Percentiles rank a stretch among this genome's conserved stretches.
phyloP scores from a whole-genome alignment of 129 eudicot genomes.

The Glebionis coronaria region DNA sequence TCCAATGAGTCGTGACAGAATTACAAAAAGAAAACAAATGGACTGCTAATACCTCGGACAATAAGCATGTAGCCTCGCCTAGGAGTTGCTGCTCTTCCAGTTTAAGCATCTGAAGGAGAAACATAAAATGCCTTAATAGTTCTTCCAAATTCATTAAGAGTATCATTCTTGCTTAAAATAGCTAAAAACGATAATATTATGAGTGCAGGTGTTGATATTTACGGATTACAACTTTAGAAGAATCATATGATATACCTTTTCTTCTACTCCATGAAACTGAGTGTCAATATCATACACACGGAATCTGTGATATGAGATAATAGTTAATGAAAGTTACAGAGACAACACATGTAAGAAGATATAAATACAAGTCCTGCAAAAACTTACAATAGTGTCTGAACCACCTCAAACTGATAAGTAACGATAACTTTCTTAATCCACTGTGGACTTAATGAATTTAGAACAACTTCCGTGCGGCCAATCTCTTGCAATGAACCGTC shows the following conservation, averaged over 20 bases:
- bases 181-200: neutral
- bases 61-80: conserved; percentile 82
- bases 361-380: conserved; percentile 2
- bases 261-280: conserved; percentile 70
- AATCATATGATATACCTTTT: conserved; percentile 56
- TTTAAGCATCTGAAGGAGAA: conserved; percentile 64
- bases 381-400: conserved; percentile 90
- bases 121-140: conserved; percentile 3
- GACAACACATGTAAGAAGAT: conserved; percentile 15
- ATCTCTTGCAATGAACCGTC: conserved; percentile 89
- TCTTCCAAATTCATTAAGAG: conserved; percentile 1
- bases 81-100: conserved; percentile 92
- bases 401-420: conserved; percentile 82
- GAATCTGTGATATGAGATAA: conserved; percentile 53
- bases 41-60: conserved; percentile 62
- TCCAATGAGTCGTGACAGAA: conserved; percentile 4
- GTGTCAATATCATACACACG: conserved; percentile 92
- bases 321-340: conserved; percentile 12
- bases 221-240: neutral
- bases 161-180: neutral
- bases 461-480: conserved; percentile 90
- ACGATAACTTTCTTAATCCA: conserved; percentile 72
- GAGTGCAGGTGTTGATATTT: neutral
- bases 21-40: neutral
- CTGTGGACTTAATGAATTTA: conserved; percentile 75